These are phyloP conservation scores for Leccinum disarticulatum DNA, from an alignment of 768 basidiomycete genomes.

Conservation along the genomic window DNA sequence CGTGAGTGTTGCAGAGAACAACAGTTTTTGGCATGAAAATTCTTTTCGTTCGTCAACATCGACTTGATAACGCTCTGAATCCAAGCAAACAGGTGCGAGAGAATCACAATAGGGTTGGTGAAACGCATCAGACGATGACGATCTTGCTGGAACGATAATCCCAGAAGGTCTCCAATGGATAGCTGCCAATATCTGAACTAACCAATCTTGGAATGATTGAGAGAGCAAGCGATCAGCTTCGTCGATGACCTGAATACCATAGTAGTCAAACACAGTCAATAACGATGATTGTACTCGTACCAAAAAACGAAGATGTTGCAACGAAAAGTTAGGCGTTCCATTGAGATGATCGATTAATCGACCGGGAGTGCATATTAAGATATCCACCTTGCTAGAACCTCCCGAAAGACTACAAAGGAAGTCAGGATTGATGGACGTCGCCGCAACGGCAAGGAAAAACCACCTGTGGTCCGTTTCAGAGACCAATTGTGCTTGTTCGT, in stretches of 20 bases:
- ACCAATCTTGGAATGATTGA: constrained; percentile 96
- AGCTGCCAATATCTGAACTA: constrained; percentile 78
- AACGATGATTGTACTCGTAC: constrained; percentile 44
- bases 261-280: neutral
- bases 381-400: constrained; percentile 89
- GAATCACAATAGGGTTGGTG: constrained; percentile 36
- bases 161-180: constrained; percentile 44
- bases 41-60: constrained; percentile 58
- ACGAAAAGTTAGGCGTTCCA: constrained; percentile 83
- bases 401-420: constrained; percentile 57
- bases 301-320: constrained; percentile 94
- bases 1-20: constrained; percentile 96
- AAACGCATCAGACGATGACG: constrained; percentile 7
- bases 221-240: constrained; percentile 96
- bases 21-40: constrained; percentile 85
- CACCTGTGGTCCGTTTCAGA: constrained; percentile 57
- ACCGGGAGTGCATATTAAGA: constrained; percentile 95
- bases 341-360: constrained; percentile 91
- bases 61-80: constrained; percentile 32
- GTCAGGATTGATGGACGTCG: neutral
- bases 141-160: neutral
- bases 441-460: constrained; percentile 14
- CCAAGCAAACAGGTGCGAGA: constrained; percentile 60
- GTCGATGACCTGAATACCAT: constrained; percentile 74
- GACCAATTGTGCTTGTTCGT: constrained; percentile 84